phyloP scores from a whole-genome alignment of 768 basidiomycete species.

The Kwoniella sp. region DNA sequence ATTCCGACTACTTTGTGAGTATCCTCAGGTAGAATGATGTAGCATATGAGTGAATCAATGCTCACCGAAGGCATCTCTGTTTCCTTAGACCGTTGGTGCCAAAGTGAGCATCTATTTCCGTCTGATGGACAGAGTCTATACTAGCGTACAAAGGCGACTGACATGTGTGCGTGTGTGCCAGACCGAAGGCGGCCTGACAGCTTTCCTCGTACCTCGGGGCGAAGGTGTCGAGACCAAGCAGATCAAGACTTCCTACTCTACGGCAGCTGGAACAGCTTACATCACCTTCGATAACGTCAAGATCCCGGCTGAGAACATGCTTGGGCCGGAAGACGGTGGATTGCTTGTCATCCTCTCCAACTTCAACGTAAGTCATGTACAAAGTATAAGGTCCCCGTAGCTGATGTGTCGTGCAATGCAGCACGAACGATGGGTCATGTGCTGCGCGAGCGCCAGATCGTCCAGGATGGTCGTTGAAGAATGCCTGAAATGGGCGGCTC shows the following conservation, averaged over 20 bases:
- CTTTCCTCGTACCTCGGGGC: constrained; percentile 78
- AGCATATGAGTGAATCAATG: too few relatives aligned
- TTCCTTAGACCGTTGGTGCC: constrained; percentile 69
- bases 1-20: constrained; percentile 60
- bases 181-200: constrained; percentile 70
- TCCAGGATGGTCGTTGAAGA: constrained; percentile 80
- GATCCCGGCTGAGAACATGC: constrained; percentile 83
- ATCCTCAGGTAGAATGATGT: constrained; percentile 26
- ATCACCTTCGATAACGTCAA: constrained; percentile 81
- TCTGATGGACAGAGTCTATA: constrained; percentile 49
- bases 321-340: constrained; percentile 78
- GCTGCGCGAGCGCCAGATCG: constrained; percentile 70
- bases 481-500: constrained; percentile 82
- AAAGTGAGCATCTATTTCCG: constrained; percentile 59
- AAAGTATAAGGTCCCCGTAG: background rate
- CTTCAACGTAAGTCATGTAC: constrained; percentile 65
- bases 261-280: constrained; percentile 79
- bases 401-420: constrained; percentile 4
- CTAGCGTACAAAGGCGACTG: constrained; percentile 58
- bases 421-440: constrained; percentile 93
- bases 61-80: background rate
- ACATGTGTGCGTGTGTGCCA: constrained; percentile 1
- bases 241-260: constrained; percentile 89
- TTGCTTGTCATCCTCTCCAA: constrained; percentile 76
- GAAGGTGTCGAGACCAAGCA: constrained; percentile 80